Percentiles rank a stretch among this genome's conserved stretches.
Evolutionary conservation across 1,284 basidiomycete genomes (phyloP).

Genomic region (Coniferiporia weirii): DNA sequence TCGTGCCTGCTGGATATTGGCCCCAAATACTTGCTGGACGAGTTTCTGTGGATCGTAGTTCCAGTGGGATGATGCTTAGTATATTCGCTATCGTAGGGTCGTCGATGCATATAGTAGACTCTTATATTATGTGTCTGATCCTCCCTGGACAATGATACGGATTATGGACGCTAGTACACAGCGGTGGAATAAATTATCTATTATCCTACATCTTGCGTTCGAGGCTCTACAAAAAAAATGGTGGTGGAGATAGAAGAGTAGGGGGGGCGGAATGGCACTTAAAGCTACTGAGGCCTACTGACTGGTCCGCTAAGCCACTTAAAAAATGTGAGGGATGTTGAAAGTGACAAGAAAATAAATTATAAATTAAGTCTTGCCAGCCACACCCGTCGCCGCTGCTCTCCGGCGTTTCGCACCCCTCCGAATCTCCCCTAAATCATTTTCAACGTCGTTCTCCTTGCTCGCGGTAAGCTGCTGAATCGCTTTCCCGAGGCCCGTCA

Average conservation of each 20-base stretch:
- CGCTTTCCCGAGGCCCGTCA: slow-evolving; percentile 61
- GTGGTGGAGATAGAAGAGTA: neutral
- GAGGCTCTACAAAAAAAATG: no score
- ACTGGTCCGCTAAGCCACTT: no score
- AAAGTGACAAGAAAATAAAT: neutral
- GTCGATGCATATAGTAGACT: neutral
- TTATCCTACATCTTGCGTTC: neutral
- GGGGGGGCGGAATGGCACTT: neutral
- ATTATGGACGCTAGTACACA: neutral
- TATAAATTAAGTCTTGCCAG: slow-evolving; percentile 4
- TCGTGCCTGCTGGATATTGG: no score
- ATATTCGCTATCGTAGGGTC: no score
- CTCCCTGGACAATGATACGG: neutral
- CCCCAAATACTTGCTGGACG: no score
- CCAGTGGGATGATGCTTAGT: no score
- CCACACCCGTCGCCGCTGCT: slow-evolving; percentile 33
- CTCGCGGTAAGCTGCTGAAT: slow-evolving; percentile 43
- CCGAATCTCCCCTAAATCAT: slow-evolving; percentile 69
- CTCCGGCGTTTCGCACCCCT: slow-evolving; percentile 65
- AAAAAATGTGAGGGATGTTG: no score
- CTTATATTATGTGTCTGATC: neutral
- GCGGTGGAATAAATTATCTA: neutral
- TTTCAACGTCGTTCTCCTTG: slow-evolving; percentile 66
- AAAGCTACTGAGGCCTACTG: neutral
- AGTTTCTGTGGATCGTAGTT: no score